Evolutionary conservation across 169 alveolate genomes (phyloP), one percentile per base, ranked within the genome.

Genomic region (Pseudocohnilembus persalinus): DNA sequence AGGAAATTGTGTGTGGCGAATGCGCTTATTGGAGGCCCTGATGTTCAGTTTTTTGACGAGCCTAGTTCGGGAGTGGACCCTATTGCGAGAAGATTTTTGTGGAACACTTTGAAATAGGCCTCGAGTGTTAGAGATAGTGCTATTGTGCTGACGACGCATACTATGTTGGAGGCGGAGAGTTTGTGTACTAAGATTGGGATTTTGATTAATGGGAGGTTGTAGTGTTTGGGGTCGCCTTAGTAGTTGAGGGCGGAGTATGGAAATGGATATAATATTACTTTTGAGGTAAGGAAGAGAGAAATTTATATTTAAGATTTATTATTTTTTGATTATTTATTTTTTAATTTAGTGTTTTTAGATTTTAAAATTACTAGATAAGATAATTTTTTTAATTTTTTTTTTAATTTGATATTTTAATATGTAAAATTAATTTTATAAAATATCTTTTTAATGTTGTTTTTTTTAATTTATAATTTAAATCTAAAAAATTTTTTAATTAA

Each of bases 61-160:
- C 99, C 99, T n/a, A 89, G 98, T 16, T 88, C 97, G 81, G 99
- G 98, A 68, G 94, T 97, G 92, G 99, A 97, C 75, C 94, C 95
- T n/a, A 91, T 93, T 1, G 95, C 98, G 0, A 92, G 97, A 83
- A 93, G 98, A 83, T 83, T 90, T 31, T 87, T 96, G 29, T 97
- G 97, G 97, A 95, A 96, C 78, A 87, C 96, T 87, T 90, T 97
- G 72, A 94, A 95, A 77, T 85, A 83, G 26, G 83, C 79, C 28
- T 63, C 81, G 0, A 87, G 88, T 30, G 68, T 89, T 28, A 82
- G 83, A 73, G 78, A 81, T 27, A 77, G 93, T 30, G 90, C 91
- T 84, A 92, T 93, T 65, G 84, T 91, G 29, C 81, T 94, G 86
- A 94, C 97, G 1, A 94, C 97, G 29, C 97, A 94, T 84, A 92